Evolutionary conservation across 2,329 filamentous ascomycete species (phyloP), one percentile per base, ranked within the genome.

Genomic region (Passalora sequoiae): DNA sequence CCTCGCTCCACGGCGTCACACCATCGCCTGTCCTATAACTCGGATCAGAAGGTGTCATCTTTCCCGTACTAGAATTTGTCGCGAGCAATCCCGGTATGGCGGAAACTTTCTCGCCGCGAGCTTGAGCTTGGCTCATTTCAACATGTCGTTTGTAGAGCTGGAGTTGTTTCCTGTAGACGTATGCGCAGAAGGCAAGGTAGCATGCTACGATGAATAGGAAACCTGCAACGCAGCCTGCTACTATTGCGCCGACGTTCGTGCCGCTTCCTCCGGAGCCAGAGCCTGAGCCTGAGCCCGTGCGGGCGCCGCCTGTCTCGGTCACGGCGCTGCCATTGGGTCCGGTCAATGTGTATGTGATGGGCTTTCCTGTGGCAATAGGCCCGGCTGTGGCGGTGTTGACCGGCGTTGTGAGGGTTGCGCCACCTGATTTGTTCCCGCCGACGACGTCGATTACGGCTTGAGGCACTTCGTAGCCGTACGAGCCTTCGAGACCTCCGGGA

Each of bases 101-200:
- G 5, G 59, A 49, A 2, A 56, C 49, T 35, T 65, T 65, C 33
- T 68, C 65, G 28, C 61, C 66, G 31, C 67, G 70, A 1, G 50
- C 44, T 40, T 53, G 13, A 2, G 47, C 47, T 37, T 86, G 82
- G 1, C 76, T 70, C 56, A 83, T 76, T 1, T 80, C 78, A 22
- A 85, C 75, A 59, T 88, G 84, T 24, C 75, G 70, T 64, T 83
- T 81, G 70, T 87, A 89, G 7, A 84, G 75, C 21, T 69, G 65
- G 12, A 88, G 75, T 61, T 85, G 83, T 37, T 81, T 80, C 20
- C 83, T 75, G 69, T 88, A 88, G 6, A 89, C 68, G 77, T 81
- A 87, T 13, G 77, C 75, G 64, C 81, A 85, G 69, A 84, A 86
- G 33, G 78, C 81, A 9, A 86, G 73, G 60, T 86, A 86, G 1